Evolutionary conservation across 305 asterid genomes (phyloP).

Genomic region (Andrographis paniculata): DNA sequence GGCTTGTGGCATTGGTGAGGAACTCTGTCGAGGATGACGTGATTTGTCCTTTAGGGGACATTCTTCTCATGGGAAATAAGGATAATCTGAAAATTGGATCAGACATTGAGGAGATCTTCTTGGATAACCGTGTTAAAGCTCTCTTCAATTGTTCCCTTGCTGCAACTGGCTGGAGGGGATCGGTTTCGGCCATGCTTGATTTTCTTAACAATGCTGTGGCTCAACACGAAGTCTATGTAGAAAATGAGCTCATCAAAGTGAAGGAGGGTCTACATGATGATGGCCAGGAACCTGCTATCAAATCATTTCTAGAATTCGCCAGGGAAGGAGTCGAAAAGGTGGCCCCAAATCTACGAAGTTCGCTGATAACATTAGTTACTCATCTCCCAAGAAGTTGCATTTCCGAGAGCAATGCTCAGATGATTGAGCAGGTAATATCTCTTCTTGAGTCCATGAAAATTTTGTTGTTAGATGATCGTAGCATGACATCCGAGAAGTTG

Average conservation of each 20-base stretch:
- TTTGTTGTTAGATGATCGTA: too few relatives aligned
- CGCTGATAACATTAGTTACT: slow-evolving; percentile 30
- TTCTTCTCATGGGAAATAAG: slow-evolving; percentile 51
- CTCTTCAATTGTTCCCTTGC: slow-evolving; percentile 35
- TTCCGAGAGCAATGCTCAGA: slow-evolving; percentile 24
- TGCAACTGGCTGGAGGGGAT: slow-evolving; percentile 38
- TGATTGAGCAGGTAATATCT: slow-evolving; percentile 23
- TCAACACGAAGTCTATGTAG: slow-evolving; percentile 26
- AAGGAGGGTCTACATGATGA: slow-evolving; percentile 17
- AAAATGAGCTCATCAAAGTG: slow-evolving; percentile 25
- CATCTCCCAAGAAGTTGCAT: slow-evolving; percentile 42
- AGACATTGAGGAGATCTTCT: slow-evolving; percentile 42
- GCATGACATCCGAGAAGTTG: too few relatives aligned
- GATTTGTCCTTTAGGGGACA: slow-evolving; percentile 43
- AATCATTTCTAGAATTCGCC: slow-evolving; percentile 33
- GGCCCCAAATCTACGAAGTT: slow-evolving; percentile 26
- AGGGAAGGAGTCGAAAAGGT: slow-evolving; percentile 25
- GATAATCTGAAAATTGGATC: slow-evolving; percentile 39
- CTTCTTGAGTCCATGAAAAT: slow-evolving; percentile 17
- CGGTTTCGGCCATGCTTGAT: slow-evolving; percentile 23
- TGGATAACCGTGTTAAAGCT: slow-evolving; percentile 48
- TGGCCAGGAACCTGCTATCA: slow-evolving; percentile 6
- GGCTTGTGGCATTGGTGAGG: slow-evolving; percentile 31
- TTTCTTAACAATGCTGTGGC: slow-evolving; percentile 40
- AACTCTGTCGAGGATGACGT: slow-evolving; percentile 25